Evolutionary conservation across 2,329 filamentous ascomycete genomes (phyloP), one percentile per base, ranked within the genome.

Genomic region (Penicillium italicum): DNA sequence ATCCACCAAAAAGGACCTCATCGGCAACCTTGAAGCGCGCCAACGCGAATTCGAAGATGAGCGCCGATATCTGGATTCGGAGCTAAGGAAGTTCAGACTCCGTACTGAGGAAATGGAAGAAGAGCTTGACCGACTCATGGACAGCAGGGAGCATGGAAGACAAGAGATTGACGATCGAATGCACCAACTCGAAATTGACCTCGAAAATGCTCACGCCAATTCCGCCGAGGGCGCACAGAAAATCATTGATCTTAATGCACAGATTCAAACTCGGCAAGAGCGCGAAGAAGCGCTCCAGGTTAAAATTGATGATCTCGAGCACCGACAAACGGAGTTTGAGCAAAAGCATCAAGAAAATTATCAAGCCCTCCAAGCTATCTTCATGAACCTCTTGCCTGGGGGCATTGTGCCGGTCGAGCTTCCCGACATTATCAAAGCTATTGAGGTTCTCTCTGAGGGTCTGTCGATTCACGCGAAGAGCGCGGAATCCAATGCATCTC

Each of bases 11-110:
- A 89, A 89, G 65, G 94, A 97, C 72, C 83, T 99, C 10, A 85
- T 99, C 75, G 88, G 90, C 62, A 99, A 99, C 68, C 90, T 99
- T 77, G 91, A 97, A 69, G 89, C 92, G 12, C 84, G 95, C 62
- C 91, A 97, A 73, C 85, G 85, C 26, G 94, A 97, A 67, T 97
- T 96, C 63, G 80, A 89, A 34, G 85, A 87, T 47, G 93, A 97
- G 72, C 85, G 94, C 37, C 90, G 89, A 66, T 88, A 86, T 10
- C 79, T 97, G 0, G 90, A 96, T 64, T 80, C 84, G 16, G 92
- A 97, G 69, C 86, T 94, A 55, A 87, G 86, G 63, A 82, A 83
- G 14, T 82, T 92, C 55, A 92, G 88, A 67, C 80, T 86, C 51
- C 88, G 87, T 50, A 79, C 94, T 0, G 94, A 97, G 69, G 91